These are phyloP conservation scores for Nicotiana otophora DNA, from an alignment of 257 asterid genomes.

Conservation along the genomic window DNA sequence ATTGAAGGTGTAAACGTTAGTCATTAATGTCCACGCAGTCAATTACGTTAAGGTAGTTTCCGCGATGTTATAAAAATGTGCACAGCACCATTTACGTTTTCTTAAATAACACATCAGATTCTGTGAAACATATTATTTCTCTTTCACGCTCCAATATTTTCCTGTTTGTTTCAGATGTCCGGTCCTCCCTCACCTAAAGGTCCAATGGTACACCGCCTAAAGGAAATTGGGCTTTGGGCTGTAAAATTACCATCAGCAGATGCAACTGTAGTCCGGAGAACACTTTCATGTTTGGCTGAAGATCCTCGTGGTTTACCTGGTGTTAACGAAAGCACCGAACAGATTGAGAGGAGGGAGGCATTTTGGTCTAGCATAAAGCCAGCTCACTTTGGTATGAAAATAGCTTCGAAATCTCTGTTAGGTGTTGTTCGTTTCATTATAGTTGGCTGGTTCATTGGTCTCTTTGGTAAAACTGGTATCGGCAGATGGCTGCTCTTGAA, in stretches of 20 bases:
- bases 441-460: conserved; percentile 49
- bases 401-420: conserved; percentile 46
- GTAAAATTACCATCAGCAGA: conserved; percentile 79
- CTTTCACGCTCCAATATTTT: background rate
- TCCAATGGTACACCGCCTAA: conserved; percentile 53
- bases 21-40: background rate
- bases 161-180: conserved; percentile 49
- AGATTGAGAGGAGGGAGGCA: conserved; percentile 39
- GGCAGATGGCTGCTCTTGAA: conserved; percentile 71
- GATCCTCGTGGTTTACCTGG: conserved; percentile 63
- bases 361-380: conserved; percentile 74
- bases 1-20: background rate
- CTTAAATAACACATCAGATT: background rate
- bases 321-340: conserved; percentile 42
- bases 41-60: background rate
- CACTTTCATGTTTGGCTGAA: conserved; percentile 45
- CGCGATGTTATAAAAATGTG: background rate
- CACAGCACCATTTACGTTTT: too few species aligned
- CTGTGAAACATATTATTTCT: background rate
- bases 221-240: conserved; percentile 62
- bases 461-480: conserved; percentile 30
- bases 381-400: conserved; percentile 67
- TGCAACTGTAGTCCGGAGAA: conserved; percentile 62
- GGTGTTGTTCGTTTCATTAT: conserved; percentile 44
- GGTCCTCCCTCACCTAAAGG: conserved; percentile 61